A percentile compares a stretch with the other conserved stretches of the same genome.
These are phyloP conservation scores for Boletus rubropictus DNA, from an alignment of 768 basidiomycete genomes.

Conservation along the genomic window DNA sequence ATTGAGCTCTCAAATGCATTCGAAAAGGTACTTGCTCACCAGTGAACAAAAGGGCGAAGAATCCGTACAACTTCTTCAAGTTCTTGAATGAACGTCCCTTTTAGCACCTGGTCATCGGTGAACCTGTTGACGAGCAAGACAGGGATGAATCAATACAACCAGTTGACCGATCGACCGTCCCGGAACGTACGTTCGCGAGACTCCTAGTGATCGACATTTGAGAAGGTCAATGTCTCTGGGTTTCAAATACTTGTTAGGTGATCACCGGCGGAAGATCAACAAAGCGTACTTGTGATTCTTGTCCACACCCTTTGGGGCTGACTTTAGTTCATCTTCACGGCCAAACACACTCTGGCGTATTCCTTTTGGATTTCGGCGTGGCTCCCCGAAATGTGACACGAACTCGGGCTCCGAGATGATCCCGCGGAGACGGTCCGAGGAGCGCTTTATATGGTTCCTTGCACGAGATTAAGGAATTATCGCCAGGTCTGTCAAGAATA, in stretches of 20 bases:
- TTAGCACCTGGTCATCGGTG: slow-evolving; percentile 65
- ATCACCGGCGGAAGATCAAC: neutral
- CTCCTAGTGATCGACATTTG: slow-evolving; percentile 74
- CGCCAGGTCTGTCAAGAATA: neutral
- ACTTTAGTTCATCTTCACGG: slow-evolving; percentile 80
- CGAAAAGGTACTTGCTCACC: slow-evolving; percentile 38
- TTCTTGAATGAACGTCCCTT: slow-evolving; percentile 56
- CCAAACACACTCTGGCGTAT: slow-evolving; percentile 78
- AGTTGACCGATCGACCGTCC: neutral
- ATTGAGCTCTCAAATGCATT: neutral
- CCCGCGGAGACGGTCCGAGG: slow-evolving; percentile 55
- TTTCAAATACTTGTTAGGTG: neutral
- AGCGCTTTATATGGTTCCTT: slow-evolving; percentile 59
- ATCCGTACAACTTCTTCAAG: slow-evolving; percentile 50
- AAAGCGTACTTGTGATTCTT: slow-evolving; percentile 67
- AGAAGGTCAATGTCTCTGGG: slow-evolving; percentile 85
- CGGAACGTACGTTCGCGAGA: slow-evolving; percentile 49
- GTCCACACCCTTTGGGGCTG: slow-evolving; percentile 83
- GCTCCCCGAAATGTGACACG: slow-evolving; percentile 68
- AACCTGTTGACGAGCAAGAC: slow-evolving; percentile 42
- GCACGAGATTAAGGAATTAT: neutral
- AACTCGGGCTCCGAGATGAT: slow-evolving; percentile 68
- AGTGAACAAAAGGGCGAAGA: slow-evolving; percentile 73
- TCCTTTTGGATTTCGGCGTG: slow-evolving; percentile 57
- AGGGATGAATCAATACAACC: slow-evolving; percentile 14